Conservation (phyloP, 768 basidiomycete genomes). For the Amyloporia xantha region DNA sequence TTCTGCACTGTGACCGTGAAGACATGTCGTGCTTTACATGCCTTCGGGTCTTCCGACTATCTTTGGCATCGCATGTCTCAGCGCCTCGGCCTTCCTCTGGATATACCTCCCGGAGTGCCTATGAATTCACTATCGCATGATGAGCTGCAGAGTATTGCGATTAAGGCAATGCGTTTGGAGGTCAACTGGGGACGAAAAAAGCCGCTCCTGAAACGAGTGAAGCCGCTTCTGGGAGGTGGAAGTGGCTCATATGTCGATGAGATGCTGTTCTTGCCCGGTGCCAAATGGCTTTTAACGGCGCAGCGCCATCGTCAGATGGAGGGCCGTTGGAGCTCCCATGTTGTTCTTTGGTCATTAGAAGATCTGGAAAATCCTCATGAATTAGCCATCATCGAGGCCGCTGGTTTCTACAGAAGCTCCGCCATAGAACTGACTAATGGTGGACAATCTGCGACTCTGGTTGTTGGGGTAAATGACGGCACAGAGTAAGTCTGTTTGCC, state of each 20-base stretch:
- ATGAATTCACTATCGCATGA: constrained; percentile 30
- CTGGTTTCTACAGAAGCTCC: constrained; percentile 19
- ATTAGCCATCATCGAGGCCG: constrained; percentile 19
- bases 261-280: constrained; percentile 42
- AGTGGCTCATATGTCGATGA: constrained; percentile 35
- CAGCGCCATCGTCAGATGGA: constrained; percentile 26
- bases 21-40: constrained; percentile 56
- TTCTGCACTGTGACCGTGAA: constrained; percentile 21
- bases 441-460: constrained; percentile 16
- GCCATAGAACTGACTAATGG: constrained; percentile 11
- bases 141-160: constrained; percentile 35
- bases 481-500: constrained; percentile 16
- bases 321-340: constrained; percentile 25
- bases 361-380: constrained; percentile 22
- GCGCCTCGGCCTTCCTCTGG: constrained; percentile 31
- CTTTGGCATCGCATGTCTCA: constrained; percentile 43
- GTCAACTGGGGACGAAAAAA: constrained; percentile 39
- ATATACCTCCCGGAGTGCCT: constrained; percentile 31
- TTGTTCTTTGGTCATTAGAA: constrained; percentile 41
- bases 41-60: constrained; percentile 44
- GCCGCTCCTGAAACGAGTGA: constrained; percentile 30
- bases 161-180: constrained; percentile 43
- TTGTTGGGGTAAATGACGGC: constrained; percentile 16
- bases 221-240: constrained; percentile 27
- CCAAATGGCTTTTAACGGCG: constrained; percentile 42